Evolutionary conservation across 192 early-diverging fungal genomes (phyloP).

Genomic region (Podochytrium sp.): DNA sequence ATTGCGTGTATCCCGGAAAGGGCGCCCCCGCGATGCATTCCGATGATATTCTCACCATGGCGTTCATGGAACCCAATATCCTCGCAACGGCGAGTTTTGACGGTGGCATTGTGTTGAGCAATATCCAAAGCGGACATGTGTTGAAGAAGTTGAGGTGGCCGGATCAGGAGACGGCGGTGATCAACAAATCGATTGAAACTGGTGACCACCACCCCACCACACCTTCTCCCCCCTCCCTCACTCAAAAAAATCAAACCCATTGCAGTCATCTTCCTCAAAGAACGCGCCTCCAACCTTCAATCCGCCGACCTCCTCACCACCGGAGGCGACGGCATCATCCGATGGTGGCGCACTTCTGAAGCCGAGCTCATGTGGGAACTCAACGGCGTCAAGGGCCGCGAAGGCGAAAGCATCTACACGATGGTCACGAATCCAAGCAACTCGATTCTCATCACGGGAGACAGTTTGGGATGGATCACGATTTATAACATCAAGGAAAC

Average conservation of each 20-base stretch:
- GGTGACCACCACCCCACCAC: conserved; percentile 23
- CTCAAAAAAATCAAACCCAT: neutral
- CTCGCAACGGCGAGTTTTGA: conserved; percentile 52
- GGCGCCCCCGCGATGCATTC: conserved; percentile 37
- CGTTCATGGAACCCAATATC: conserved; percentile 48
- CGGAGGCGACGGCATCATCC: conserved; percentile 54
- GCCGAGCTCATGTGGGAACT: conserved; percentile 40
- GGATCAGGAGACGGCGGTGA: conserved; percentile 18
- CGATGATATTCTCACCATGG: conserved; percentile 58
- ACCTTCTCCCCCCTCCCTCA: neutral
- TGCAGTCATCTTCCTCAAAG: conserved; percentile 48
- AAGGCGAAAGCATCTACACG: conserved; percentile 37
- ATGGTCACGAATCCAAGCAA: conserved; percentile 41
- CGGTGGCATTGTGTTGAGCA: conserved; percentile 53
- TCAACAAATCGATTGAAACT: conserved; percentile 49
- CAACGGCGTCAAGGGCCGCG: conserved; percentile 20
- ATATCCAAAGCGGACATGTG: conserved; percentile 44
- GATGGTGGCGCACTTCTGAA: conserved; percentile 50
- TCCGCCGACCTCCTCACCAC: conserved; percentile 45
- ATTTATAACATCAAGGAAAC: conserved; percentile 46
- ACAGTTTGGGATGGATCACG: conserved; percentile 39
- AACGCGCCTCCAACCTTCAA: conserved; percentile 10
- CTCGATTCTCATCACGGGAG: conserved; percentile 45
- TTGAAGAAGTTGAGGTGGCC: conserved; percentile 40
- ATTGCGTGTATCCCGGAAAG: conserved; percentile 33